These are phyloP conservation scores for Tremellales sp. DNA, from an alignment of 1,284 basidiomycete species.

Conservation along the genomic window DNA sequence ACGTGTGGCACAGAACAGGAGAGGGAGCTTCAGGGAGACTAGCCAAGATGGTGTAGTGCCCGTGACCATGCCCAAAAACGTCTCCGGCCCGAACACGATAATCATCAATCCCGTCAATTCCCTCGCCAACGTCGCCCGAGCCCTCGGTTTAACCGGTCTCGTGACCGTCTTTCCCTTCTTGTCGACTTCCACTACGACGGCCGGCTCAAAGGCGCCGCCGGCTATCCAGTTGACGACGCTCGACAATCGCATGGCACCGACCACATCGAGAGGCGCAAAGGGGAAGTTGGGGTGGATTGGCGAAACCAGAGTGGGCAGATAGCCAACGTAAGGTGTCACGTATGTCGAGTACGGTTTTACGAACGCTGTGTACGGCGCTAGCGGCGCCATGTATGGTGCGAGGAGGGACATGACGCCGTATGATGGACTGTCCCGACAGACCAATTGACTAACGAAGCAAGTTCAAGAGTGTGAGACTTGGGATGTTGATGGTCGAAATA, in stretches of 20 bases:
- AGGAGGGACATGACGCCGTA: no score
- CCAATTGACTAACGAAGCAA: no score
- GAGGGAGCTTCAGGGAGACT: constrained; percentile 33
- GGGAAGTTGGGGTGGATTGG: constrained; percentile 38
- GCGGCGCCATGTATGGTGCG: neutral
- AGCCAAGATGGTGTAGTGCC: constrained; percentile 45
- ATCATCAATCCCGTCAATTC: constrained; percentile 43
- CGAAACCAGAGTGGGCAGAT: constrained; percentile 20
- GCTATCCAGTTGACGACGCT: constrained; percentile 43
- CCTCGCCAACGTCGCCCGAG: constrained; percentile 30
- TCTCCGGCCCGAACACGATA: constrained; percentile 47
- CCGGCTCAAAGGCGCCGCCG: constrained; percentile 25
- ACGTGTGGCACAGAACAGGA: constrained; percentile 37
- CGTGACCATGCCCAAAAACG: constrained; percentile 42
- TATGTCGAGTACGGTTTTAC: neutral
- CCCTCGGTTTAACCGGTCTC: constrained; percentile 8
- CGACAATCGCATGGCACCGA: constrained; percentile 40
- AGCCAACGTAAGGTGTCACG: neutral
- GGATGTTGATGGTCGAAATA: no score
- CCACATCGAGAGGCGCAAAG: constrained; percentile 37
- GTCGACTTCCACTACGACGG: neutral
- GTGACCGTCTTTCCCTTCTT: constrained; percentile 8
- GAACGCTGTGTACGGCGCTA: neutral
- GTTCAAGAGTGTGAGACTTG: no score
- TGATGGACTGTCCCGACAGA: no score